Evolutionary conservation across 495 filamentous ascomycete species (phyloP), one percentile per base, ranked within the genome.

Genomic region (Hyaloscypha bicolor): DNA sequence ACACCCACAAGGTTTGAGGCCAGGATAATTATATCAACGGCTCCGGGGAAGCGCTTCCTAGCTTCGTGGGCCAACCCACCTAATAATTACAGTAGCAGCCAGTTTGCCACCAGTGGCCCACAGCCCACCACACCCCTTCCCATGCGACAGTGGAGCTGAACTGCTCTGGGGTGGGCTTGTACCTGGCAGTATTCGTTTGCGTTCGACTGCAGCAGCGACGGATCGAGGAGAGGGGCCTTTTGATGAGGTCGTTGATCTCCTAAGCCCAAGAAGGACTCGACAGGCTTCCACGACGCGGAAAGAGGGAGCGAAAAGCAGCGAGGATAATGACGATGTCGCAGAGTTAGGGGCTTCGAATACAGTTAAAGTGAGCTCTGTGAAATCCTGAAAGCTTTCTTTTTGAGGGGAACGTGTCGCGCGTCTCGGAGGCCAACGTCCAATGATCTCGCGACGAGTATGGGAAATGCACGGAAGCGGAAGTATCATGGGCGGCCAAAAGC

Each of bases 1-100:
- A 8, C 21, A 6, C n/a, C 9, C 37, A 39, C 58, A 61, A 45
- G 58, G 58, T 39, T 16, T 14, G 42, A 48, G 16, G 42, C 42
- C 42, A 48, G 42, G 42, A 48, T 48, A 48, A 48, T 48, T 48
- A 48, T 48, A 14, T 48, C 42, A 63, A 51, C 25, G 48, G 52
- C 62, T 64, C 60, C 63, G 67, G 66, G 61, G 67, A 69, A 65
- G 55, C 45, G 12, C 55, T 65, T 58, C 67, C 67, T 65, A 62
- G 63, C 42, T 48, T 48, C 11, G 42, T 48, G 42, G 42, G 42
- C 42, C 16, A 16, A 25, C 42, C 11, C 11, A 48, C 42, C 42
- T 48, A 14, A 48, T 48, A n/a, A n/a, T n/a, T n/a, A n/a, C n/a
- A n/a, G n/a, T 48, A 19, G 42, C 42, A 48, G 42, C 42, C 11